Conservation (phyloP, 495 filamentous ascomycete genomes). For the Tuber borchii region DNA sequence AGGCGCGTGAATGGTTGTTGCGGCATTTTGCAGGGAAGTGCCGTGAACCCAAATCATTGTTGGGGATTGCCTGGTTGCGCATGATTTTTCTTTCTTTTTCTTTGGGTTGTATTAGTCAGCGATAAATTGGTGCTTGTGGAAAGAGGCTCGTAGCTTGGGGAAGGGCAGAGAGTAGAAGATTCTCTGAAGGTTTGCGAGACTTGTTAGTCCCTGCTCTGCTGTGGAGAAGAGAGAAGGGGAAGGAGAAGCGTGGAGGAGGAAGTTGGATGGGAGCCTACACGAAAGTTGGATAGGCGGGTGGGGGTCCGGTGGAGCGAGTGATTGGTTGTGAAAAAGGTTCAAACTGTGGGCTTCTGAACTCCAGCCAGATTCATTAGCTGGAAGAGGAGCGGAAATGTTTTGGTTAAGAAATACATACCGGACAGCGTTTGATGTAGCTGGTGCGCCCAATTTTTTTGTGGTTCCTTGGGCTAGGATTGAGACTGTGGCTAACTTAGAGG, state of each 20-base stretch:
- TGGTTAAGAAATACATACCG: background rate
- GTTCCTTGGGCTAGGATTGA: too few relatives aligned
- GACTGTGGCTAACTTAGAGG: too few relatives aligned
- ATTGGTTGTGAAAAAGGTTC: background rate
- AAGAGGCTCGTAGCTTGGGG: background rate
- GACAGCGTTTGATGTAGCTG: background rate
- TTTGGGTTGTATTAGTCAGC: background rate
- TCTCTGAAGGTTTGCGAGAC: background rate
- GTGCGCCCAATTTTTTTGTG: too few relatives aligned
- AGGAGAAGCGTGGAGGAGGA: background rate
- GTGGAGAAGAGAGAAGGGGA: background rate
- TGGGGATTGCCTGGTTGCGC: background rate
- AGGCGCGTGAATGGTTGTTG: background rate
- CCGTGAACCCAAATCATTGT: background rate
- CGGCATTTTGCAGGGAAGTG: background rate
- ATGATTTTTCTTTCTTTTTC: background rate
- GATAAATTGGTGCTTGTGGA: background rate
- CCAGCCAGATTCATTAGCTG: background rate
- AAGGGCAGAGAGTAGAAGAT: background rate
- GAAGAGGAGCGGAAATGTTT: background rate
- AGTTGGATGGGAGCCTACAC: background rate
- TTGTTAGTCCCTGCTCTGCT: background rate
- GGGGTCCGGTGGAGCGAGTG: background rate
- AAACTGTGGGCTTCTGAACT: background rate
- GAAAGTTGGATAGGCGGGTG: background rate